These are phyloP conservation scores for Lotus japonicus DNA, from an alignment of 306 rosid genomes.

Conservation along the genomic window DNA sequence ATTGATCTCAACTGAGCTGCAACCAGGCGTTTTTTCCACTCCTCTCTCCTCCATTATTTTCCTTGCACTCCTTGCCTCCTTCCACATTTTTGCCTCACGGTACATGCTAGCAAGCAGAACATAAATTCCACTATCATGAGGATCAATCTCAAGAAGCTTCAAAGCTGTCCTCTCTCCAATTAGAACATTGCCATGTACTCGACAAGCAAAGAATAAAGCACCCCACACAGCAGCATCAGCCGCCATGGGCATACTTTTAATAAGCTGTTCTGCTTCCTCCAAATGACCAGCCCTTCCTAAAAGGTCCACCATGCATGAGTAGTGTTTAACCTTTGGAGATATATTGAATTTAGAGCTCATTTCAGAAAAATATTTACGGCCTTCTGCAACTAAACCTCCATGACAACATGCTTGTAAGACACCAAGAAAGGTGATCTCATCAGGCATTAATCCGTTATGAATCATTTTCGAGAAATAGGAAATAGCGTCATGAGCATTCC, in stretches of 20 bases:
- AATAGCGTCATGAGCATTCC: constrained; percentile 53
- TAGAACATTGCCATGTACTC: constrained; percentile 44
- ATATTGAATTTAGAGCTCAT: constrained; percentile 45
- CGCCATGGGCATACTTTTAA: constrained; percentile 50
- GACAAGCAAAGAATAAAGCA: constrained; percentile 73
- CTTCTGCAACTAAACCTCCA: constrained; percentile 76
- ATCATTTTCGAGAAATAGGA: constrained; percentile 65
- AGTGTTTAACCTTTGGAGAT: constrained; percentile 57
- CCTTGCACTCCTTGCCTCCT: constrained; percentile 40
- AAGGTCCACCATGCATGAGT: constrained; percentile 87
- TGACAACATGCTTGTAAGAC: constrained; percentile 84
- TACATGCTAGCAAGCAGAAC: constrained; percentile 64
- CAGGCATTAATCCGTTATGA: constrained; percentile 51
- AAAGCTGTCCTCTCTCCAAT: constrained; percentile 68
- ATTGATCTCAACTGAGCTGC: constrained; percentile 62
- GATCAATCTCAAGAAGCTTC: constrained; percentile 76
- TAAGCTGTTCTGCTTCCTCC: constrained; percentile 67
- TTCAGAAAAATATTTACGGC: constrained; percentile 52
- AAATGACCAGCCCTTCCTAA: constrained; percentile 74
- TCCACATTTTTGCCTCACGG: constrained; percentile 63
- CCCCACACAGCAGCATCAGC: constrained; percentile 78
- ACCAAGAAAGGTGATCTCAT: constrained; percentile 79
- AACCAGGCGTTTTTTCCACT: constrained; percentile 63
- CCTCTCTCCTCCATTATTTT: constrained; percentile 50
- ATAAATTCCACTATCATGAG: constrained; percentile 63